Conservation (phyloP, 2,329 filamentous ascomycete species). For the Fusarium neocosmosporiellum region DNA sequence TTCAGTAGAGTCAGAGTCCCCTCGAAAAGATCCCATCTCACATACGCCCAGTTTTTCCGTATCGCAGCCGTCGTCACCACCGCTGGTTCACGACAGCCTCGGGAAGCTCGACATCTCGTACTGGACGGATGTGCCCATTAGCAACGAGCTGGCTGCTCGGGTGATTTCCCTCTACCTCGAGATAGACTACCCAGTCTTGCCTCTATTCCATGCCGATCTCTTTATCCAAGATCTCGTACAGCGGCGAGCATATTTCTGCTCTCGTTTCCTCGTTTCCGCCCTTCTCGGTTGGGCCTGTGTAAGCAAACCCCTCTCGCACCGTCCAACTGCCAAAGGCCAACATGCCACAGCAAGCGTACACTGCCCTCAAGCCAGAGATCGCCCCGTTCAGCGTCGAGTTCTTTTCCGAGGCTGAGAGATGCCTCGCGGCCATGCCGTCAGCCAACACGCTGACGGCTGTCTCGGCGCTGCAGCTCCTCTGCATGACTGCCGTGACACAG, state of each 20-base stretch:
- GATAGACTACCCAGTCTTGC: constrained; percentile 52
- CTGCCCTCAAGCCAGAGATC: not conserved
- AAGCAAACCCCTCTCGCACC: not conserved
- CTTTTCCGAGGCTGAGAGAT: not conserved
- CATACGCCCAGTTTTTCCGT: not conserved
- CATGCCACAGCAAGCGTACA: not conserved
- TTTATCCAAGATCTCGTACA: constrained; percentile 49
- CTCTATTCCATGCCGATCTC: constrained; percentile 49
- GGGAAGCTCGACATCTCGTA: constrained; percentile 38
- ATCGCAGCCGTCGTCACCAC: not conserved
- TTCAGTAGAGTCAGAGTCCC: not conserved
- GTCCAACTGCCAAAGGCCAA: not conserved
- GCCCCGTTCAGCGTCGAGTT: not conserved
- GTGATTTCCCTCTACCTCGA: constrained; percentile 50
- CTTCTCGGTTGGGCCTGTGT: constrained; percentile 5
- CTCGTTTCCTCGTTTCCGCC: constrained; percentile 49
- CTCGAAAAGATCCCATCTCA: not conserved
- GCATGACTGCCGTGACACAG: not conserved
- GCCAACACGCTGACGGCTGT: constrained; percentile 8
- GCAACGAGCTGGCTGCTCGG: constrained; percentile 44
- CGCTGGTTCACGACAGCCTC: not conserved
- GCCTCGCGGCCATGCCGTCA: not conserved
- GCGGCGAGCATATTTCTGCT: constrained; percentile 43
- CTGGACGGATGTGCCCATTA: constrained; percentile 49
- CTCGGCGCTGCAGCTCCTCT: not conserved